A percentile compares a stretch with the other conserved stretches of the same genome.
phyloP scores from a whole-genome alignment of 169 alveolate genomes.

The Eimeria falciformis region DNA sequence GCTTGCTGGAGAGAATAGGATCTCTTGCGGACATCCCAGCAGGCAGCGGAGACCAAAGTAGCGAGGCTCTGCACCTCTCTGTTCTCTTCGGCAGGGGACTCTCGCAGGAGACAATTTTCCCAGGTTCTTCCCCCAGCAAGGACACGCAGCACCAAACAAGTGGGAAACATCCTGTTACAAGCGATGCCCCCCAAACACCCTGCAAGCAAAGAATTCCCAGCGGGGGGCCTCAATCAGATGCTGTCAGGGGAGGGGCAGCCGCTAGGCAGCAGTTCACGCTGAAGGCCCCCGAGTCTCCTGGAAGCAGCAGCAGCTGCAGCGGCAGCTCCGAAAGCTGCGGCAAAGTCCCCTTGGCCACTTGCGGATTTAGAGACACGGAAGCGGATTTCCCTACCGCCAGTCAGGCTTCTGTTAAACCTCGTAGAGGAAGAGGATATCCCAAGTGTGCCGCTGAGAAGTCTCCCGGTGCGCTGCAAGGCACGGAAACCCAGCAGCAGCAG shows the following conservation, averaged over 20 bases:
- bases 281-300: background rate
- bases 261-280: slow-evolving; percentile 35
- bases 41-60: slow-evolving; percentile 27
- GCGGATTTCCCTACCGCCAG: no score
- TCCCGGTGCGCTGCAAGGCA: background rate
- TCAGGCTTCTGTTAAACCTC: background rate
- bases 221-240: background rate
- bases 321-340: slow-evolving; percentile 39
- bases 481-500: slow-evolving; percentile 14
- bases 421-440: background rate
- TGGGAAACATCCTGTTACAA: background rate
- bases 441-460: background rate
- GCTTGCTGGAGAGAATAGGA: slow-evolving; percentile 51
- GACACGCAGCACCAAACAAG: background rate
- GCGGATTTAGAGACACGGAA: background rate
- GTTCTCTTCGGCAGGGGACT: slow-evolving; percentile 38
- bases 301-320: slow-evolving; percentile 69
- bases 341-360: background rate
- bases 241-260: background rate
- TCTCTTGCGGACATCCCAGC: slow-evolving; percentile 47
- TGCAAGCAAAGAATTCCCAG: background rate
- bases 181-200: background rate
- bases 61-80: slow-evolving; percentile 50
- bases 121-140: background rate
- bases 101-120: background rate